These are phyloP conservation scores for Lodderomyces theae DNA, from an alignment of 1,139 yeast species.

Conservation along the genomic window DNA sequence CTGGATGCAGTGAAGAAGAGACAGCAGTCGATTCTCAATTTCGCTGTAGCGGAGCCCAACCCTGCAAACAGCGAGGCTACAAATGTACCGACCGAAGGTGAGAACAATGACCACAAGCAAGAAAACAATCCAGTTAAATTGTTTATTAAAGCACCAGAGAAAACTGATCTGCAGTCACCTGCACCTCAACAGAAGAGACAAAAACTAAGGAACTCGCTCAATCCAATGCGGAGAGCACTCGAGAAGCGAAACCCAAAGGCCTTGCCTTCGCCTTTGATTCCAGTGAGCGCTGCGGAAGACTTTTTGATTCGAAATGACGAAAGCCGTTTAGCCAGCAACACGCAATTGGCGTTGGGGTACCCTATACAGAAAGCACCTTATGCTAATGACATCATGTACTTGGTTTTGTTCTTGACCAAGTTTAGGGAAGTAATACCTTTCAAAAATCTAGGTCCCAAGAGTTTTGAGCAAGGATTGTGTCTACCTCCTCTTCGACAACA, in stretches of 20 bases:
- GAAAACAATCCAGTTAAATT: background rate
- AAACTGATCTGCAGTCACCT: background rate
- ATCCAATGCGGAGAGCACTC: background rate
- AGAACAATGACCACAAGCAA: background rate
- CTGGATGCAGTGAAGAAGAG: slow-evolving; percentile 20
- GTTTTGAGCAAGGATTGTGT: slow-evolving; percentile 49
- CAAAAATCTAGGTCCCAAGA: slow-evolving; percentile 39
- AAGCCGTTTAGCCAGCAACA: background rate
- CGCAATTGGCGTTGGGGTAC: slow-evolving; percentile 32
- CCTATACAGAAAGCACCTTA: slow-evolving; percentile 32
- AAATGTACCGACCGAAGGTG: slow-evolving; percentile 8
- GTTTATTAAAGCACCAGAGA: background rate
- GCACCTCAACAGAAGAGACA: background rate
- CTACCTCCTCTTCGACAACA: slow-evolving; percentile 22
- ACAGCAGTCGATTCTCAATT: slow-evolving; percentile 22
- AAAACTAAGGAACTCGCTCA: background rate
- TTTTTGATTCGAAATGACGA: background rate
- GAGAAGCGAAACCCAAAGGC: background rate
- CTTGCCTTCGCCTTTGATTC: slow-evolving; percentile 5
- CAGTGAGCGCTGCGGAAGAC: slow-evolving; percentile 1
- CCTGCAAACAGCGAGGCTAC: background rate
- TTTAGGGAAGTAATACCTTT: slow-evolving; percentile 35
- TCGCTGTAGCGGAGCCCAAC: slow-evolving; percentile 6
- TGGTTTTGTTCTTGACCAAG: slow-evolving; percentile 44
- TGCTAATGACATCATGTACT: slow-evolving; percentile 44